Evolutionary conservation across 129 eudicot species (phyloP).

Genomic region (Ambrosia artemisiifolia): DNA sequence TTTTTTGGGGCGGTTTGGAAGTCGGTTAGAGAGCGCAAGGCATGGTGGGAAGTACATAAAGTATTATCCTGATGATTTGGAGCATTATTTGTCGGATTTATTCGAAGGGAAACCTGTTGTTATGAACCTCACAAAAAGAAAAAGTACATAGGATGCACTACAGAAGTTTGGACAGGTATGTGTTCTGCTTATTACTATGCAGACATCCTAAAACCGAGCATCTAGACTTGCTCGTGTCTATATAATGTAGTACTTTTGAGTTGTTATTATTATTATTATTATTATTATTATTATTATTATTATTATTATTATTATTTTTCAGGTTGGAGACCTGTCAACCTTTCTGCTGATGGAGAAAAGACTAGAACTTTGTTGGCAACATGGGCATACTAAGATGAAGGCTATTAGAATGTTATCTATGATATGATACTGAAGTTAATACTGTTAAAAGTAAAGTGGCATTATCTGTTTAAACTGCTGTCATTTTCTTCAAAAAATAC

Average conservation of each 20-base stretch:
- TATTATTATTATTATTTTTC: no score
- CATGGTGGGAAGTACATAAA: slow-evolving; percentile 84
- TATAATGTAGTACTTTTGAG: no score
- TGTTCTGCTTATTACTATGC: slow-evolving; percentile 19
- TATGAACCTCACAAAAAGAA: slow-evolving; percentile 63
- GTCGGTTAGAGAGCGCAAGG: slow-evolving; percentile 75
- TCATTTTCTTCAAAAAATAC: not conserved
- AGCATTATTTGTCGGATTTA: slow-evolving; percentile 63
- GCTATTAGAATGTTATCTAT: slow-evolving; percentile 1
- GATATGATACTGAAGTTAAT: slow-evolving; percentile 3
- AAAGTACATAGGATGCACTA: slow-evolving; percentile 39
- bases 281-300: no score
- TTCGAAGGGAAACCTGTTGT: slow-evolving; percentile 75
- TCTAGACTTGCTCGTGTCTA: slow-evolving; percentile 24
- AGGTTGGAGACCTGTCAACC: not conserved
- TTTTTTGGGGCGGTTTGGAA: slow-evolving; percentile 77
- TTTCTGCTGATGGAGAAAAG: slow-evolving; percentile 8
- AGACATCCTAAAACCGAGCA: slow-evolving; percentile 26
- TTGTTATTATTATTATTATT: no score
- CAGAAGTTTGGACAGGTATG: slow-evolving; percentile 34
- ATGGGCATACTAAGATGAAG: not conserved
- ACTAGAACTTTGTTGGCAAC: not conserved
- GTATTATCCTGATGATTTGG: slow-evolving; percentile 74
- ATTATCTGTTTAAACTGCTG: not conserved
- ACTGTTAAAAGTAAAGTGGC: not conserved